Base-by-base conservation (phyloP, 495 filamentous ascomycete genomes). In the Hypomontagnella monticulosa region DNA sequence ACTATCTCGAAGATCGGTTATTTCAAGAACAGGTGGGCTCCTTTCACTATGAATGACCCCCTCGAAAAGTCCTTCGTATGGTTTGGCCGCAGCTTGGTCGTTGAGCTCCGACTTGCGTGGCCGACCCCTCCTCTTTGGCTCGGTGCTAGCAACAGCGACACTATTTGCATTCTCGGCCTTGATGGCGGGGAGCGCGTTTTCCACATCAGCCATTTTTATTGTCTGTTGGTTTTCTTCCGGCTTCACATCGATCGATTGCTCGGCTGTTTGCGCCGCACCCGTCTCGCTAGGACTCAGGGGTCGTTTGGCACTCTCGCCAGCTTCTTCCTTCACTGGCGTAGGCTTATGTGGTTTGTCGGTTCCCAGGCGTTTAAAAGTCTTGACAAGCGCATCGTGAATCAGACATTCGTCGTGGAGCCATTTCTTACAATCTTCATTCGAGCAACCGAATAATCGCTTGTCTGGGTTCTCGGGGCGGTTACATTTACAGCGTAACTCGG, bases 401-500 rank as follows among this genome's bases (percentile, higher is more conserved):
- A 91, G 73, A 69, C 88, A 90, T 19, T 84, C 75, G 23, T 83
- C 81, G 55, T 91, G 88, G 18, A 90, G 78, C 88, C 88, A 89
- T 52, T 80, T 82, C 57, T 81, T 81, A 72, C 88, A 91, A 3
- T 70, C 55, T 4, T 80, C 63, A 42, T 80, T 80, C 18, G 79
- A 80, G 75, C 88, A 91, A 32, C 83, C 81, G 33, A 87, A 76
- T 48, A 90, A 74, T 8, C 79, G 59, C 12, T 84, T 81, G 47
- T 90, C 87, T 2, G 88, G 88, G 61, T 90, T 88, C 64, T 84
- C 85, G 37, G 87, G 85, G 1, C 76, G 79, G 27, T 82, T 78
- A 75, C 87, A 89, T 57, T 83, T 80, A 70, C 88, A 91, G 52
- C 88, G 84, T 23, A 81, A 71, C 19, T 84, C 79, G 37, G 88